A percentile compares a stretch with the other conserved stretches of the same genome.
These are phyloP conservation scores for Phyllachora maydis DNA, from an alignment of 2,329 filamentous ascomycete genomes.

Conservation along the genomic window DNA sequence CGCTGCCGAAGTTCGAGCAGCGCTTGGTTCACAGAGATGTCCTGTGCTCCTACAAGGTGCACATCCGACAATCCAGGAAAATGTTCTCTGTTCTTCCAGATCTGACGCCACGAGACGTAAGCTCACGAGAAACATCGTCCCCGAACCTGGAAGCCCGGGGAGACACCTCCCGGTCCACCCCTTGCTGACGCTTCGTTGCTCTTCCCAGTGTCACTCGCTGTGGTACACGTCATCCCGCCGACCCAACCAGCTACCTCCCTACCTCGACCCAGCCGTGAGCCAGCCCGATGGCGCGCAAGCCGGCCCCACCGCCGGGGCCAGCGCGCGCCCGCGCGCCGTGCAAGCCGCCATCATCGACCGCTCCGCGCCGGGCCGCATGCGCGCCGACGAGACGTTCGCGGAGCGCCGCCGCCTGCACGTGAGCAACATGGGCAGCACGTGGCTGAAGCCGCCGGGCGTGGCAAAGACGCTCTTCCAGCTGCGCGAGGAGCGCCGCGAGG, in stretches of 20 bases:
- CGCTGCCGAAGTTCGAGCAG: too few relatives aligned
- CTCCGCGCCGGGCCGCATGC: conserved; percentile 46
- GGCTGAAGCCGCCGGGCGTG: conserved; percentile 79
- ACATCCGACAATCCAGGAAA: conserved; percentile 4
- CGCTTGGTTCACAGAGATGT: too few relatives aligned
- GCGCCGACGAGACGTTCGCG: conserved; percentile 57
- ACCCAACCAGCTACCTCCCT: conserved; percentile 11
- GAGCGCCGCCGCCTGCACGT: conserved; percentile 63
- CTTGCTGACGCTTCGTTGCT: background rate
- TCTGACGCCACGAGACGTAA: conserved; percentile 50
- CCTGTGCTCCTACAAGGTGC: too few relatives aligned
- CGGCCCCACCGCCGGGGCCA: conserved; percentile 1
- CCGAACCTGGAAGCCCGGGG: too few relatives aligned
- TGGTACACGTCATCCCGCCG: conserved; percentile 50
- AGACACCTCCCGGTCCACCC: too few relatives aligned
- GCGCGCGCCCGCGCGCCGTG: conserved; percentile 1
- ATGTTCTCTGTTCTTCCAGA: conserved; percentile 47
- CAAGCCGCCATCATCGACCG: conserved; percentile 18
- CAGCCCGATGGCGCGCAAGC: conserved; percentile 1
- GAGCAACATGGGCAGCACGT: conserved; percentile 67
- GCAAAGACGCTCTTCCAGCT: conserved; percentile 78
- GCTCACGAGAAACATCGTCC: too few relatives aligned
- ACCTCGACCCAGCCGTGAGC: conserved; percentile 8
- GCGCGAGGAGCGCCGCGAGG: conserved; percentile 74
- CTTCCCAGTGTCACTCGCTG: conserved; percentile 43